Conservation (phyloP, 768 basidiomycete species). For the Coprinopsis sp. region DNA sequence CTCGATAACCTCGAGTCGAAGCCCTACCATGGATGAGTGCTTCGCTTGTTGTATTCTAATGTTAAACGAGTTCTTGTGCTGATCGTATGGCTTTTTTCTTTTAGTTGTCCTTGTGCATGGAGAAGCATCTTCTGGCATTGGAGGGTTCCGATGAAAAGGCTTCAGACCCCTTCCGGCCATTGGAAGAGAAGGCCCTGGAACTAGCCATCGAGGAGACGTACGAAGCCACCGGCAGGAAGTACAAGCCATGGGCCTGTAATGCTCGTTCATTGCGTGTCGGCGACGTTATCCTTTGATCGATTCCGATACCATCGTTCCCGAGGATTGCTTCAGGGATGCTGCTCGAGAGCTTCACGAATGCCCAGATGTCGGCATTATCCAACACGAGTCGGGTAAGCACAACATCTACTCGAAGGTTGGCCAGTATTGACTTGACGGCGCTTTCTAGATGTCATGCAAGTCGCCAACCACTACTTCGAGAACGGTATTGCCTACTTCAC, state of each 20-base stretch:
- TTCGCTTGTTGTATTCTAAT: neutral
- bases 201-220: slow-evolving; percentile 72
- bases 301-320: slow-evolving; percentile 75
- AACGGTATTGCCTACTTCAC: slow-evolving; percentile 89
- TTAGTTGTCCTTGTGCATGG: slow-evolving; percentile 61
- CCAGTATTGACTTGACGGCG: slow-evolving; percentile 2
- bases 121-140: slow-evolving; percentile 44
- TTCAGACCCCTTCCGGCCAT: slow-evolving; percentile 35
- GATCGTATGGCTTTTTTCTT: slow-evolving; percentile 2
- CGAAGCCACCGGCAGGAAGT: slow-evolving; percentile 50
- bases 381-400: slow-evolving; percentile 80
- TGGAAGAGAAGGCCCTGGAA: slow-evolving; percentile 72
- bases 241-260: slow-evolving; percentile 75
- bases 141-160: slow-evolving; percentile 36
- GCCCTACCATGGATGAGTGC: too few relatives aligned
- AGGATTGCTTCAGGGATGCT: too few relatives aligned
- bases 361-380: slow-evolving; percentile 83
- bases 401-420: neutral
- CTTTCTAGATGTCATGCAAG: slow-evolving; percentile 76
- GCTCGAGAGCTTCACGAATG: too few relatives aligned
- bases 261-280: slow-evolving; percentile 72
- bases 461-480: slow-evolving; percentile 86
- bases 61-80: neutral
- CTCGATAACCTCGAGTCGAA: neutral
- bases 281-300: slow-evolving; percentile 80